Base-by-base conservation (phyloP, 257 asterid species). In the Ophiorrhiza pumila region DNA sequence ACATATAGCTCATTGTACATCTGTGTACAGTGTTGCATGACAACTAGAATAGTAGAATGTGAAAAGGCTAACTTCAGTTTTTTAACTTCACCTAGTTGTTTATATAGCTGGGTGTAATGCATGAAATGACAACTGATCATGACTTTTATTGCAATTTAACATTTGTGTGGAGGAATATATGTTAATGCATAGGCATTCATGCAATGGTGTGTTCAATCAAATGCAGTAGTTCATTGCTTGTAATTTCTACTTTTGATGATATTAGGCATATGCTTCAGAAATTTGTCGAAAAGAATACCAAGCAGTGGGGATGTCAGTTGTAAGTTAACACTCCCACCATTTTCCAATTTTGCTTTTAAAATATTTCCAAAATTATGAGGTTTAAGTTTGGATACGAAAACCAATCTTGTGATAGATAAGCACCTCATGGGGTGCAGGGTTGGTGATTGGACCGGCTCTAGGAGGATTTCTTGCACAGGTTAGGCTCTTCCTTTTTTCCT, bases 401-500 rank as follows among this genome's bases (percentile, higher is more conserved):
- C 31, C 20, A 22, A 6, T n/a, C n/a, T 35, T 45, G 52, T 41
- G 74, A 55, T 57, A 92, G 98, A 94, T 90, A 71, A 85, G 91
- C 76, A 92, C 96, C 52, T 82, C 98, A 64, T 92, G 96, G 98
- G 98, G 96, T 59, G 74, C 85, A 56, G 96, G 96, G 58, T 79
- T 92, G 77, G 85, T 92, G 59, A 87, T 92, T 32, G 98, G 98
- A 71, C 98, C 98, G 62, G 96, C 96, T 71, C 60, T 92, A 56
- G 98, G 98, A 65, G 98, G 98, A 47, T 92, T 62, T 77, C 95
- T 92, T 67, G 96, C 96, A 71, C 93, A 89, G 97, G 97, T 91
- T 6, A 46, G 61, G 35, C 25, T 27, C 35, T 34, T 53, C 27
- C 15, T 22, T 53, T 53, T 41, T 5, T 46, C 71, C 35, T 45